Percentiles rank a stretch among this genome's conserved stretches.
phyloP scores from a whole-genome alignment of 2,329 filamentous ascomycete genomes.

The Tetracladium maxilliforme region DNA sequence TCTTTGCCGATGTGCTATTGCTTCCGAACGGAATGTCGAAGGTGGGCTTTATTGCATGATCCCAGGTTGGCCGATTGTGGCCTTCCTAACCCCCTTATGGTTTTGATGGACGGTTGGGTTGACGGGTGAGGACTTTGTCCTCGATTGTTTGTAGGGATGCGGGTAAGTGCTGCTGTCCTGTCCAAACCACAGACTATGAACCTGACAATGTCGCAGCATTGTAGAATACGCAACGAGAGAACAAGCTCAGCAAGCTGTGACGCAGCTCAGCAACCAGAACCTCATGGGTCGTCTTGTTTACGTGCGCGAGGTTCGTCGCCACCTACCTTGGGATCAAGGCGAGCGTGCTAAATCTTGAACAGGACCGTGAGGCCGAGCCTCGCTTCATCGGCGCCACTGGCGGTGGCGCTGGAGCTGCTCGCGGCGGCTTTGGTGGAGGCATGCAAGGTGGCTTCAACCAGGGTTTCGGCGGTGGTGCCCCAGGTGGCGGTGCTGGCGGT shows the following conservation, averaged over 20 bases:
- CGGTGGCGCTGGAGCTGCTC: slow-evolving; percentile 27
- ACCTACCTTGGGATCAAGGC: slow-evolving; percentile 2
- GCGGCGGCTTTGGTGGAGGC: slow-evolving; percentile 36
- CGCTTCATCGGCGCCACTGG: slow-evolving; percentile 75
- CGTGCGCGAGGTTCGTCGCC: slow-evolving; percentile 70
- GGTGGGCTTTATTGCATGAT: no score
- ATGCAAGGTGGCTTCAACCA: slow-evolving; percentile 21
- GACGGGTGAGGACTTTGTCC: slow-evolving; percentile 94
- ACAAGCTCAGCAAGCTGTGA: slow-evolving; percentile 94
- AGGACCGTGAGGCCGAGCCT: slow-evolving; percentile 97
- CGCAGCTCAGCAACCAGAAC: slow-evolving; percentile 97
- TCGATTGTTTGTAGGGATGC: slow-evolving; percentile 95
- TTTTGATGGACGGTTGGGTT: slow-evolving; percentile 91
- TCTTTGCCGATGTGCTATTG: slow-evolving; percentile 98
- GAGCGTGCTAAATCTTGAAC: slow-evolving; percentile 6
- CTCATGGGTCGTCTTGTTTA: slow-evolving; percentile 98
- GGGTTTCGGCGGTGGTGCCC: slow-evolving; percentile 29
- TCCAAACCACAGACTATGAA: slow-evolving; percentile 2
- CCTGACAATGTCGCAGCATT: slow-evolving; percentile 50
- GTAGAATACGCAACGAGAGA: slow-evolving; percentile 99
- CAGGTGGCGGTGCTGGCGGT: slow-evolving; percentile 47
- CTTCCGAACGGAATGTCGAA: slow-evolving; percentile 99
- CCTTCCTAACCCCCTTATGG: slow-evolving; percentile 32
- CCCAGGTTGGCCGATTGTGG: no score
- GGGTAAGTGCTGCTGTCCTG: slow-evolving; percentile 69